phyloP scores from a whole-genome alignment of 352 stramenopile species.

The Thraustotheca clavata region DNA sequence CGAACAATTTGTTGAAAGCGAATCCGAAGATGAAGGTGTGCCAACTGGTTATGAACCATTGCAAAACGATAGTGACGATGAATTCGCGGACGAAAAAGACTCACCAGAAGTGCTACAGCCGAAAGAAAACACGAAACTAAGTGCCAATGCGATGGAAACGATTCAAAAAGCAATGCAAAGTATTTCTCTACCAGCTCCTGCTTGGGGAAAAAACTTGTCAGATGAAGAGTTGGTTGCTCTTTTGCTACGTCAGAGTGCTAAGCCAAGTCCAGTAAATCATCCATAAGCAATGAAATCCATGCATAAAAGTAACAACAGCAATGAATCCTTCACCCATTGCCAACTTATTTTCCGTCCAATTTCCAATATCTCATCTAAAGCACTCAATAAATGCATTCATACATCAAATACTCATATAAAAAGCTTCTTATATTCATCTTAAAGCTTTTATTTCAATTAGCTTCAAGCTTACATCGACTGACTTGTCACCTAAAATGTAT shows the following conservation, averaged over 20 bases:
- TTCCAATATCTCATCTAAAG: too few species aligned
- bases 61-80: not conserved
- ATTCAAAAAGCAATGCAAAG: constrained; percentile 21
- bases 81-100: not conserved
- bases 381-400: too few species aligned
- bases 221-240: constrained; percentile 6
- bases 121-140: not conserved
- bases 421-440: too few species aligned
- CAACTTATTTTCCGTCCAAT: too few species aligned
- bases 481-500: too few species aligned
- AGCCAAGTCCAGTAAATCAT: not conserved
- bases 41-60: constrained; percentile 13
- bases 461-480: too few species aligned
- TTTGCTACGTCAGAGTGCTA: not conserved
- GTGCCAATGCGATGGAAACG: constrained; percentile 6
- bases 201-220: constrained; percentile 15
- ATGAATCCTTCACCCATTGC: too few species aligned
- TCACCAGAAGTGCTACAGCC: not conserved
- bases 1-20: constrained; percentile 3
- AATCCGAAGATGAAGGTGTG: not conserved
- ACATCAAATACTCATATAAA: too few species aligned
- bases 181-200: constrained; percentile 12
- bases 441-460: too few species aligned
- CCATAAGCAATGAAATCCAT: too few species aligned
- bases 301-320: too few species aligned